Percentiles rank a stretch among this genome's conserved stretches.
Evolutionary conservation across 495 filamentous ascomycete species (phyloP).

Genomic region (Talaromyces ruber): DNA sequence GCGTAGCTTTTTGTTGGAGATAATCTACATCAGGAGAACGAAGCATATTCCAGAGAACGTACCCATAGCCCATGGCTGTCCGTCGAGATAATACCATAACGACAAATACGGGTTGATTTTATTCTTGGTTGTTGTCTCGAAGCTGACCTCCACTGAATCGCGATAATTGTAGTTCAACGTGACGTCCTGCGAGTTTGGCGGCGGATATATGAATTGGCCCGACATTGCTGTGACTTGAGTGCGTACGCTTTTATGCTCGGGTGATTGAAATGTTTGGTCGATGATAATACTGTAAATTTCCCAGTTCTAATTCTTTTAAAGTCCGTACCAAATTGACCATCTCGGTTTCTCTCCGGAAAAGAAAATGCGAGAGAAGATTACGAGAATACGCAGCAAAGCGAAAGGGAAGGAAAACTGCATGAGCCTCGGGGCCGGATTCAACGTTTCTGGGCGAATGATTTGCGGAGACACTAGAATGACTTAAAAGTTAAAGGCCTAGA

Average conservation of each 20-base stretch:
- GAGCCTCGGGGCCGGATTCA: too few relatives aligned
- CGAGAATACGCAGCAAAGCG: background rate
- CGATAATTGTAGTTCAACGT: background rate
- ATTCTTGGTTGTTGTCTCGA: background rate
- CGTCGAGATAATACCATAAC: slow-evolving; percentile 3
- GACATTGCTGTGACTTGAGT: background rate
- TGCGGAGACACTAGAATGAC: background rate
- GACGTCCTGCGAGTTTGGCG: background rate
- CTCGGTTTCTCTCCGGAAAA: background rate
- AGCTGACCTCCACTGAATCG: background rate
- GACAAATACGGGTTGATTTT: background rate
- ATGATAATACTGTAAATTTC: too few relatives aligned
- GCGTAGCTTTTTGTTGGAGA: background rate
- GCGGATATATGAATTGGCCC: slow-evolving; percentile 3
- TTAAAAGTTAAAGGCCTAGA: background rate
- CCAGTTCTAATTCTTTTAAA: background rate
- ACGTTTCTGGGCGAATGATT: too few relatives aligned
- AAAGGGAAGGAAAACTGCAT: too few relatives aligned
- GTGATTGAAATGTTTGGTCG: background rate
- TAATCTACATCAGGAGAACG: background rate
- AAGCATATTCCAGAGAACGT: background rate
- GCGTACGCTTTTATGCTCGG: background rate
- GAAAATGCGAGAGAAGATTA: background rate
- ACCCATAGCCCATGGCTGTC: background rate
- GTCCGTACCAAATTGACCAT: background rate